Percentiles rank a stretch among this genome's conserved stretches.
These are phyloP conservation scores for Neurospora sp. DNA, from an alignment of 495 filamentous ascomycete species.

Conservation along the genomic window DNA sequence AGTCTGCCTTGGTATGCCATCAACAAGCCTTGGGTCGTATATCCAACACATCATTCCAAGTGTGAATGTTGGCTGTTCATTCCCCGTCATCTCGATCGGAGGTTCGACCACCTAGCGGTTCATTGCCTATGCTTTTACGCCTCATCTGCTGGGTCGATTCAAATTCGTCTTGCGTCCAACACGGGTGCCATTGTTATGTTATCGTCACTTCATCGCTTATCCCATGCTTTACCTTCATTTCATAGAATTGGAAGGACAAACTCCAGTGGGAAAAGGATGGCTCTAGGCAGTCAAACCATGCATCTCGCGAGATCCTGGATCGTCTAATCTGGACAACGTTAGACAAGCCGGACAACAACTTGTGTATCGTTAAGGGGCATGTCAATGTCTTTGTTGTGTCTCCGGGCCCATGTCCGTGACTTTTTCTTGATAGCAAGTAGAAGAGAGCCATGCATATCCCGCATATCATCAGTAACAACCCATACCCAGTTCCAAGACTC, in stretches of 20 bases:
- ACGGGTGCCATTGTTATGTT: background rate
- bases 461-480: background rate
- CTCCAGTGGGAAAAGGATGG: background rate
- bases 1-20: background rate
- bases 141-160: background rate
- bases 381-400: background rate
- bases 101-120: background rate
- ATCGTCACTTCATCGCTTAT: background rate
- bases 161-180: background rate
- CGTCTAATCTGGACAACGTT: background rate
- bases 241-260: background rate
- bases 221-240: background rate
- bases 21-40: background rate
- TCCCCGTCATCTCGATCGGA: background rate
- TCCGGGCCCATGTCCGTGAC: background rate
- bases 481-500: background rate
- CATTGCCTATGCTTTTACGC: background rate
- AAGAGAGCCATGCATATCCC: background rate
- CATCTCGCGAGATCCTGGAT: background rate
- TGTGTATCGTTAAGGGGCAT: background rate
- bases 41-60: background rate
- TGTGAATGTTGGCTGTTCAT: background rate
- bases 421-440: background rate
- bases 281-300: background rate
- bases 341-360: background rate